These are phyloP conservation scores for Eucalyptus pauciflora DNA, from an alignment of 345 rosid species.

Conservation along the genomic window DNA sequence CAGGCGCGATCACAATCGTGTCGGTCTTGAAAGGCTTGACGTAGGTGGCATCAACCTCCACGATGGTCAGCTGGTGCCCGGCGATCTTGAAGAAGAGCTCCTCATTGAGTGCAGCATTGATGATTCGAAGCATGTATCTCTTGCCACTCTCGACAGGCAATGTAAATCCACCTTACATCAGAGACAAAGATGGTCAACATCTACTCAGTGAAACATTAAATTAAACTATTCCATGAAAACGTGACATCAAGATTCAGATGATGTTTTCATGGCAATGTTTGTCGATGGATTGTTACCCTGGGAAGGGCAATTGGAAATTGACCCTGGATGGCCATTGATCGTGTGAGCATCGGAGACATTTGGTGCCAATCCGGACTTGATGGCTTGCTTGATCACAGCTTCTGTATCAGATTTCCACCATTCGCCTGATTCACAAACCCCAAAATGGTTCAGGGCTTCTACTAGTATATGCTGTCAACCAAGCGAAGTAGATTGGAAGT, in stretches of 20 bases:
- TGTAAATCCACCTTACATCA: not conserved
- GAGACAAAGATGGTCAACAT: not conserved
- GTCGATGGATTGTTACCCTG: conserved; percentile 19
- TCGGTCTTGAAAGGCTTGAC: not conserved
- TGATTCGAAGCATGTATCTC: not conserved
- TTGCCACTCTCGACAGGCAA: not conserved
- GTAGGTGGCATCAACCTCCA: not conserved
- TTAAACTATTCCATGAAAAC: not conserved
- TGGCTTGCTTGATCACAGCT: conserved; percentile 62
- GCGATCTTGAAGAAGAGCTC: not conserved
- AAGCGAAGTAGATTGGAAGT: not conserved
- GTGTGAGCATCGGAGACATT: conserved; percentile 93
- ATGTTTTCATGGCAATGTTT: not conserved
- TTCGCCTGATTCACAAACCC: not conserved
- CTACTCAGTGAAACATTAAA: not conserved
- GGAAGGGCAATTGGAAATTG: conserved; percentile 40
- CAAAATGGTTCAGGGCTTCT: not conserved
- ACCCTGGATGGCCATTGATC: conserved; percentile 76
- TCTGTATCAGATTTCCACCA: conserved; percentile 96
- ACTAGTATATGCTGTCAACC: not conserved
- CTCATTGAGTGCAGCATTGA: not conserved
- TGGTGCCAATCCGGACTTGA: conserved; percentile 76
- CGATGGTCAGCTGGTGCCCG: not conserved
- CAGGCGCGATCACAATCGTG: not conserved
- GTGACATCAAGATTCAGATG: not conserved